Conservation (phyloP, 116 monocot species). For the Papilionanthe hybrid region DNA sequence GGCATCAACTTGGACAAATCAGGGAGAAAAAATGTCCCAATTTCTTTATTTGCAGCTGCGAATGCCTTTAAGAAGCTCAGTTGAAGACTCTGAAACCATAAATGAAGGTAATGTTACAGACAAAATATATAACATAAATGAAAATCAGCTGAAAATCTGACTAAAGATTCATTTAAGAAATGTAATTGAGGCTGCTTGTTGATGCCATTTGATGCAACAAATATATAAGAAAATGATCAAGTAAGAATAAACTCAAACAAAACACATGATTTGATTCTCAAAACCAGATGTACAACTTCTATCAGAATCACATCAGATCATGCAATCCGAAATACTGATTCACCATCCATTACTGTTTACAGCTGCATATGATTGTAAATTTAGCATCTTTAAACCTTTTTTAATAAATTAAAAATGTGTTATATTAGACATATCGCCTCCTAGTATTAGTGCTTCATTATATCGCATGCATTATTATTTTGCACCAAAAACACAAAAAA, state of each 20-base stretch:
- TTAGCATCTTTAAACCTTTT: not conserved
- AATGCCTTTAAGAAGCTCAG: not conserved
- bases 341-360: not conserved
- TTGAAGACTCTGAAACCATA: slow-evolving; percentile 5
- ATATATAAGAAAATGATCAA: slow-evolving; percentile 9
- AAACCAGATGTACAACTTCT: not conserved
- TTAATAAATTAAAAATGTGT: not conserved
- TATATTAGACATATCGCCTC: not conserved
- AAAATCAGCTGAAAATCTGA: not conserved
- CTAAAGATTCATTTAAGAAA: not conserved
- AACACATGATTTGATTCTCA: slow-evolving; percentile 3
- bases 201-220: not conserved
- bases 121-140: not conserved
- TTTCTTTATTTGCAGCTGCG: slow-evolving; percentile 1
- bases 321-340: not conserved
- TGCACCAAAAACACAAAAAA: not conserved
- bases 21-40: not conserved
- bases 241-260: not conserved
- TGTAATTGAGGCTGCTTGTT: not conserved
- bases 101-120: not conserved
- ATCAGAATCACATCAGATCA: not conserved
- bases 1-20: slow-evolving; percentile 1
- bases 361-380: not conserved
- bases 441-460: not conserved
- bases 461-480: not conserved